Percentiles rank a stretch among this genome's conserved stretches.
These are phyloP conservation scores for Collariella sp. DNA, from an alignment of 495 filamentous ascomycete species.

Conservation along the genomic window DNA sequence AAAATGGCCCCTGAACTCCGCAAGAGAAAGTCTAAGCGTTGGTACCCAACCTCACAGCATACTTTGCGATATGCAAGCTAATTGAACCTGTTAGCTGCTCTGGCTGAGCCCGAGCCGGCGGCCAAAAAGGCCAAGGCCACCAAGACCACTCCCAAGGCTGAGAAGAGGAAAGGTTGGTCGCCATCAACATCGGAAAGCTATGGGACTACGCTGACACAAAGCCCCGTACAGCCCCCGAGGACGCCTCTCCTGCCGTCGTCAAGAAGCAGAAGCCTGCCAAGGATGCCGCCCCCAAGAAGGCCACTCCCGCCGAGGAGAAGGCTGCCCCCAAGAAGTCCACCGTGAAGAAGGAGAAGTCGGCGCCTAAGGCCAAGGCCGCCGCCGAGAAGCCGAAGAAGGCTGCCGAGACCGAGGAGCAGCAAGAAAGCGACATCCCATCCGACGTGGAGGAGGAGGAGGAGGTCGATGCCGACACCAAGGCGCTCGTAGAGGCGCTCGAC, in stretches of 20 bases:
- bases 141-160: constrained; percentile 25
- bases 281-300: constrained; percentile 20
- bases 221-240: constrained; percentile 28
- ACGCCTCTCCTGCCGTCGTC: constrained; percentile 34
- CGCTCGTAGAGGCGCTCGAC: constrained; percentile 69
- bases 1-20: constrained; percentile 63
- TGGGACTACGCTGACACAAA: not conserved
- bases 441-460: constrained; percentile 37
- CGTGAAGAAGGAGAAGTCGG: constrained; percentile 23
- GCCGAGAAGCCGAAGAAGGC: constrained; percentile 26
- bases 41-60: constrained; percentile 8
- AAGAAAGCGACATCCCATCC: constrained; percentile 21
- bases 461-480: constrained; percentile 38
- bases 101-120: constrained; percentile 42
- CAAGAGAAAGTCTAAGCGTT: constrained; percentile 68
- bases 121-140: constrained; percentile 51
- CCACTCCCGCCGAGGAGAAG: constrained; percentile 14
- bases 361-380: constrained; percentile 22
- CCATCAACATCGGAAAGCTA: not conserved
- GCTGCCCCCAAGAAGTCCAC: constrained; percentile 9
- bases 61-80: constrained; percentile 12
- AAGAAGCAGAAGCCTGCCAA: constrained; percentile 34
- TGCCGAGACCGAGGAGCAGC: constrained; percentile 11
- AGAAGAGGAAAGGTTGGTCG: constrained; percentile 46
- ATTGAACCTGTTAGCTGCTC: constrained; percentile 27